A percentile compares a stretch with the other conserved stretches of the same genome.
phyloP scores from a whole-genome alignment of 1,284 basidiomycete species.

The Hypsizygus ulmarius region DNA sequence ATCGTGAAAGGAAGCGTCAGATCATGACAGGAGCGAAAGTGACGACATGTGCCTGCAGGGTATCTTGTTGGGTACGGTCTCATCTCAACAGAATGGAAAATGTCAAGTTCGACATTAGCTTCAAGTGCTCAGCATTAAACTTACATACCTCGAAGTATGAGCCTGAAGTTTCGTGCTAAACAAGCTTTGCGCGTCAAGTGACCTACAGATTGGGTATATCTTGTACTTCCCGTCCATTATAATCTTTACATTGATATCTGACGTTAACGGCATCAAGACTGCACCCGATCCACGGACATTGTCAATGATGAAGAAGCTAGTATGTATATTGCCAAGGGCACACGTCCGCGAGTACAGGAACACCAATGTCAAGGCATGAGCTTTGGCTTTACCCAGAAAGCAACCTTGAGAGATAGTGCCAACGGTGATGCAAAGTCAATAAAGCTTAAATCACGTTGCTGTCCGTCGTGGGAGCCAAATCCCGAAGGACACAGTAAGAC shows the following conservation, averaged over 20 bases:
- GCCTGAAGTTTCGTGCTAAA: too few species aligned
- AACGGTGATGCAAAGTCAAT: neutral
- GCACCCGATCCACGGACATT: neutral
- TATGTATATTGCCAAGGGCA: neutral
- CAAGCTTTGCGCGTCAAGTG: neutral
- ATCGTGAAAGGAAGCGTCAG: neutral
- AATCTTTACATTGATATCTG: too few species aligned
- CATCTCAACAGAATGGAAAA: neutral
- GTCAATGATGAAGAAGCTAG: constrained; percentile 13
- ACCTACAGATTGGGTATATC: constrained; percentile 4
- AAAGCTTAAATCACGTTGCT: constrained; percentile 9
- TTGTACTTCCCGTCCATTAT: too few species aligned
- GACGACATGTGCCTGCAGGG: neutral
- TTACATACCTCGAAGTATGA: neutral
- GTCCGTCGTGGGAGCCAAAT: neutral
- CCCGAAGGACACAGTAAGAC: neutral
- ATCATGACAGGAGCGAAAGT: neutral
- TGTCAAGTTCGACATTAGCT: neutral
- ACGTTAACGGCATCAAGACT: neutral
- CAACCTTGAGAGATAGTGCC: neutral
- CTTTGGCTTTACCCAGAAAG: constrained; percentile 1
- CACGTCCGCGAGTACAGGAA: too few species aligned
- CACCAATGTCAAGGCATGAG: too few species aligned
- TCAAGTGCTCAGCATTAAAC: neutral
- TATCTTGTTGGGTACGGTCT: neutral